Percentiles rank a stretch among this genome's conserved stretches.
phyloP scores from a whole-genome alignment of 257 asterid species.

The Scutellaria minor region DNA sequence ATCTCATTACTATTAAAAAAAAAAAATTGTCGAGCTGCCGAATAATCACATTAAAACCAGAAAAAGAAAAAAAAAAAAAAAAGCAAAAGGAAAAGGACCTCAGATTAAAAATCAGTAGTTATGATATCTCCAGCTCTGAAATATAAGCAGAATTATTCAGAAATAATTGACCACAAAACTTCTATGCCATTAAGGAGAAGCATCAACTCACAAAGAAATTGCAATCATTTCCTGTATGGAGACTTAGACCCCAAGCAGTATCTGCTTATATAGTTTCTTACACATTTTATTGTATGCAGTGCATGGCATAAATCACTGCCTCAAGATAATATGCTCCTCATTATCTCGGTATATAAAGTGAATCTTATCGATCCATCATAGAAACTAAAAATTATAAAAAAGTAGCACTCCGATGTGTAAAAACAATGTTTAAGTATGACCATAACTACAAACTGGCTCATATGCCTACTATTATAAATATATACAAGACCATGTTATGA shows the following conservation, averaged over 20 bases:
- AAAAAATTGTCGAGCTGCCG: no score
- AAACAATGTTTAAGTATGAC: conserved; percentile 13
- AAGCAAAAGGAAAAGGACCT: no score
- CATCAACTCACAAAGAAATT: conserved; percentile 2
- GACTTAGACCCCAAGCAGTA: no score
- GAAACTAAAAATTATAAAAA: no score
- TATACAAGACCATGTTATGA: background rate
- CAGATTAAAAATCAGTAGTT: no score
- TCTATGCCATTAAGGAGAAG: background rate
- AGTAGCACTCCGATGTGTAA: background rate
- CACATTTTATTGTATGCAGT: background rate
- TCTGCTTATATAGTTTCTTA: background rate
- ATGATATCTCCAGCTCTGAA: no score
- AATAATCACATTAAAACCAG: no score
- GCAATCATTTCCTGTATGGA: background rate
- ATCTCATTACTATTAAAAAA: background rate
- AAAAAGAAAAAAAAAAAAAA: no score
- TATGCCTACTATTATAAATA: background rate
- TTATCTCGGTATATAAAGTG: background rate
- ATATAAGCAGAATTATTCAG: background rate
- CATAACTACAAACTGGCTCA: background rate
- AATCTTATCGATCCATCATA: background rate
- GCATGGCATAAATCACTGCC: conserved; percentile 3
- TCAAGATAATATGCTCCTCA: background rate
- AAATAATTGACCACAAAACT: background rate